Percentiles rank a stretch among this genome's conserved stretches.
Conservation (phyloP, 768 basidiomycete genomes). For the Leccinellum rugosiceps region DNA sequence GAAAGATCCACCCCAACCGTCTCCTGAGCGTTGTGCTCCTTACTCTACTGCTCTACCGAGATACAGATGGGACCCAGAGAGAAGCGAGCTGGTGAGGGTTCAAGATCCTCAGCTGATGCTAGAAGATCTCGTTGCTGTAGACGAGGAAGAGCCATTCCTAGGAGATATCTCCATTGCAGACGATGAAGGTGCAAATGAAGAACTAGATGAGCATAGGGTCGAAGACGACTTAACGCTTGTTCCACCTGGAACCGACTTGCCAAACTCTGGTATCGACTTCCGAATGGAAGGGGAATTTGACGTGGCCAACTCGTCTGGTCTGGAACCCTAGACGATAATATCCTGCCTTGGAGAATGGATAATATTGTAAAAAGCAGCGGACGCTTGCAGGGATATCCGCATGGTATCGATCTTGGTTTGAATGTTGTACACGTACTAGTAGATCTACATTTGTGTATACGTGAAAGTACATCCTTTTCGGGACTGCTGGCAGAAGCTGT, state of each 20-base stretch:
- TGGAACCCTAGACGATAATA: background rate
- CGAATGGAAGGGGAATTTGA: slow-evolving; percentile 2
- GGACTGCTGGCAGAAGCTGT: background rate
- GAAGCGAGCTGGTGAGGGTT: background rate
- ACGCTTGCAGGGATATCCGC: background rate
- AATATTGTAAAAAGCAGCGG: background rate
- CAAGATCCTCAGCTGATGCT: background rate
- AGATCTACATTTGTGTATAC: background rate
- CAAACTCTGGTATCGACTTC: background rate
- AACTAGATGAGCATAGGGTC: background rate
- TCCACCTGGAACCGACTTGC: background rate
- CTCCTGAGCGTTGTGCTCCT: background rate
- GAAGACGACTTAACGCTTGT: slow-evolving; percentile 18
- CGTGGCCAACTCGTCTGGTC: background rate
- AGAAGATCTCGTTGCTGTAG: background rate
- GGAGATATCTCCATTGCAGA: background rate
- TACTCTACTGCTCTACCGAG: background rate
- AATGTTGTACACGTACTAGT: background rate
- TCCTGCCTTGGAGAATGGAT: background rate
- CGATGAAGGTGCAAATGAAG: background rate
- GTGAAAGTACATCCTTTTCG: slow-evolving; percentile 7
- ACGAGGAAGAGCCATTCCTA: background rate
- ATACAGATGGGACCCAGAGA: slow-evolving; percentile 13
- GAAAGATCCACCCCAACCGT: background rate
- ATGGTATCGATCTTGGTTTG: too few relatives aligned